Evolutionary conservation across 139 green algal species (phyloP), one percentile per base, ranked within the genome.

Genomic region (Coelastrella sp.): DNA sequence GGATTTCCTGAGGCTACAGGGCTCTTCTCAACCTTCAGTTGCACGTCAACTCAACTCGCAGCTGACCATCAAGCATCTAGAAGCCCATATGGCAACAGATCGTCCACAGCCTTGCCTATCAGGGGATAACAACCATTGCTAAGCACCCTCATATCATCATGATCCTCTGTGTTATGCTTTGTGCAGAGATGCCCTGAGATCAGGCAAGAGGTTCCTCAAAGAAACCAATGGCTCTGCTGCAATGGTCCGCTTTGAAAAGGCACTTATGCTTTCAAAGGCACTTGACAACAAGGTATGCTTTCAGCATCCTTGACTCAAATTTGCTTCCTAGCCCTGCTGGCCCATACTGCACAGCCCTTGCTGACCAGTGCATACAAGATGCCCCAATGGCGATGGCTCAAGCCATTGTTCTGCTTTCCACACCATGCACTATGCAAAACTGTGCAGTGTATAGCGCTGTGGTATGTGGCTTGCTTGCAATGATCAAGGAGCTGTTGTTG

Each of bases 231-330:
- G 94, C 11, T 79, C 91, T 2, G 92, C 86, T 0, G 96, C 96
- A 2, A 91, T 98, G 92, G 94, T 98, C 37, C 89, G 94, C 15
- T 98, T 98, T 86, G 95, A 98, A 84, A 98, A 98, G 89, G 96
- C 96, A 69, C 94, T 97, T 17, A 96, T 98, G 94, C 90, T 98
- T 68, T 94, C 93, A 15, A 95, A 93, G 88, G 90, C 84, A 1
- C 78, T 93, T 1, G 88, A 85, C 2, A 91, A 98, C 81, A 92
- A 86, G 84, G 91, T 97, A 43, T n/a, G n/a, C n/a, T n/a, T n/a
- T n/a, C n/a, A n/a, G n/a, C n/a, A n/a, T n/a, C n/a, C n/a, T n/a
- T n/a, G n/a, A n/a, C n/a, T n/a, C n/a, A n/a, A n/a, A n/a, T n/a
- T n/a, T n/a, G n/a, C n/a, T n/a, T n/a, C n/a, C n/a, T n/a, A n/a